Evolutionary conservation across 192 early-diverging fungal genomes (phyloP).

Genomic region (Coemansia sp.): DNA sequence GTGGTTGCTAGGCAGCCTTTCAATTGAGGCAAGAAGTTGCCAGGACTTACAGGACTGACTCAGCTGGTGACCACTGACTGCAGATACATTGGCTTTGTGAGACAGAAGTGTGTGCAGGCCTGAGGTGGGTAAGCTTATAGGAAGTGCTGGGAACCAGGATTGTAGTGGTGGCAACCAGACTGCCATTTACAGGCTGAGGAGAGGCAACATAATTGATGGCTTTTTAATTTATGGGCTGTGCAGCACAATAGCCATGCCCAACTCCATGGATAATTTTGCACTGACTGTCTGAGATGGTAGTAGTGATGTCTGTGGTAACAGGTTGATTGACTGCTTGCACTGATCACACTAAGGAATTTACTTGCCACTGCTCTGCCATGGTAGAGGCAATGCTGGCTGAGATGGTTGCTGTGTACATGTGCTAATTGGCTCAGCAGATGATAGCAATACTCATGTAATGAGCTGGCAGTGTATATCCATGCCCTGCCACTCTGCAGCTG

Average conservation of each 20-base stretch:
- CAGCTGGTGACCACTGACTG: conserved; percentile 29
- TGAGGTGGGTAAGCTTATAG: conserved; percentile 9
- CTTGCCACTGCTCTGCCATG: conserved; percentile 15
- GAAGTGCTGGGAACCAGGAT: conserved; percentile 9
- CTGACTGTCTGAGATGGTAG: conserved; percentile 1
- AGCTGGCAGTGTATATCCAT: conserved; percentile 11
- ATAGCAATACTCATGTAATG: conserved; percentile 14
- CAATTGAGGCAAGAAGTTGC: background rate
- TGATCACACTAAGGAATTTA: conserved; percentile 40
- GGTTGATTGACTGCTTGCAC: background rate
- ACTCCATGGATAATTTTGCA: conserved; percentile 38
- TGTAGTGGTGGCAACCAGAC: background rate
- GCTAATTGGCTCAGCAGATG: background rate
- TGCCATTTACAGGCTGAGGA: background rate
- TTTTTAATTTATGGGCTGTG: conserved; percentile 41
- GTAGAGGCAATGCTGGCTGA: background rate
- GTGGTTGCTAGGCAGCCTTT: background rate
- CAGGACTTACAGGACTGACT: background rate
- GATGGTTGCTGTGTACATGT: conserved; percentile 1
- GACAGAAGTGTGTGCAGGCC: conserved; percentile 21
- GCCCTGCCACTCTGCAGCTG: background rate
- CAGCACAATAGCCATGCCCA: conserved; percentile 45
- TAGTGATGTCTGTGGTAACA: background rate
- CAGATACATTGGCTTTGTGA: conserved; percentile 47
- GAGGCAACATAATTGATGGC: conserved; percentile 9